These are phyloP conservation scores for Phytophthora sp. DNA, from an alignment of 352 stramenopile species.

Conservation along the genomic window DNA sequence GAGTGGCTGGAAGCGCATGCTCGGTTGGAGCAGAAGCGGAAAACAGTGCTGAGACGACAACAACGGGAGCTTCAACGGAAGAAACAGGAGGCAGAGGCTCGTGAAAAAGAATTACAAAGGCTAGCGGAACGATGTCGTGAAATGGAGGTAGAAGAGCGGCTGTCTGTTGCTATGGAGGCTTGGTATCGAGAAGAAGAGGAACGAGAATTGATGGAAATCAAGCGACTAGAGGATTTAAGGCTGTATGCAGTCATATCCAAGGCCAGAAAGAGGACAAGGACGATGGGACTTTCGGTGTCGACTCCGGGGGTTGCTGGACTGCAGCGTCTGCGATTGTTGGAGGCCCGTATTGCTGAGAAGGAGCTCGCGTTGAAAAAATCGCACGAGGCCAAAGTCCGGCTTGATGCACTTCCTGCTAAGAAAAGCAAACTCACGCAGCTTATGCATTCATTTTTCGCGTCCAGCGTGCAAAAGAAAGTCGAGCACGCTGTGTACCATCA, in stretches of 20 bases:
- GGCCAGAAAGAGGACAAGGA: constrained; percentile 30
- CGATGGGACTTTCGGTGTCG: constrained; percentile 38
- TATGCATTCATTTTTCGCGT: constrained; percentile 39
- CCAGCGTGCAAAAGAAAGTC: constrained; percentile 46
- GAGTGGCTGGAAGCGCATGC: constrained; percentile 59
- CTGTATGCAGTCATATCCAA: constrained; percentile 35
- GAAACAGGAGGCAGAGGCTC: constrained; percentile 27
- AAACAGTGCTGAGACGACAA: constrained; percentile 45
- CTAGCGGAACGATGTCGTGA: constrained; percentile 41
- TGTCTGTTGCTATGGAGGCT: constrained; percentile 50
- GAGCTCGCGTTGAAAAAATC: constrained; percentile 34
- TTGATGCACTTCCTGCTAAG: constrained; percentile 54
- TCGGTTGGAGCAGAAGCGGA: constrained; percentile 56
- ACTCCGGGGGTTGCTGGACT: constrained; percentile 37
- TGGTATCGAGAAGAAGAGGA: constrained; percentile 34
- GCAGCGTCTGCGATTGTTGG: constrained; percentile 39
- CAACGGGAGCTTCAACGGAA: constrained; percentile 50
- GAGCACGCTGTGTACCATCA: constrained; percentile 49
- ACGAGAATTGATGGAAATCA: constrained; percentile 21
- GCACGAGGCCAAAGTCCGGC: constrained; percentile 33
- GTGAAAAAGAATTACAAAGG: constrained; percentile 40
- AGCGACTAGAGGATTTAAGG: constrained; percentile 45
- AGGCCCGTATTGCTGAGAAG: constrained; percentile 41
- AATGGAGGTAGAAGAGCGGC: constrained; percentile 58
- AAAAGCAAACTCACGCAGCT: constrained; percentile 31